Base-by-base conservation (phyloP, 441 rosid species). In the Metrosideros polymorpha region DNA sequence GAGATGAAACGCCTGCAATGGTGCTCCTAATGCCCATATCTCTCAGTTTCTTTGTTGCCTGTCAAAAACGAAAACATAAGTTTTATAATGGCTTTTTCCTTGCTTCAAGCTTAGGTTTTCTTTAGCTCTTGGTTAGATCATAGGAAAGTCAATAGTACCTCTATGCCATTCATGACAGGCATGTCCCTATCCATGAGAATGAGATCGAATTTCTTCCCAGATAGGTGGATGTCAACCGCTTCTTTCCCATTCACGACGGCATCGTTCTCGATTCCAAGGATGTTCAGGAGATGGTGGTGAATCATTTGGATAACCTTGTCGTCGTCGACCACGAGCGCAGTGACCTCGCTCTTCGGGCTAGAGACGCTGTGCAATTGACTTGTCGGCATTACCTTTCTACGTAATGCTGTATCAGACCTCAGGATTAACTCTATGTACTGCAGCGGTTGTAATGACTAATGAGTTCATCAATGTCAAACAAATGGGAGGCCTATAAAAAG, bases 101-200 rank as follows among this genome's bases (percentile, higher is more conserved):
- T 35, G 27, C 42, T 66, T 66, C 47, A 35, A 66, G n/a, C 15
- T 22, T 66, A 35, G n/a, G 8, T 66, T 66, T 71, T 71, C n/a
- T 71, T 42, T 0, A 10, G 79, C 47, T 39, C 47, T 71, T 24
- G 24, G n/a, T 24, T 71, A 71, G 27, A 35, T 1, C 79, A 71
- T 42, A 39, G 79, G 79, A 71, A 71, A 71, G 32, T 35, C 49
- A 25, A 3, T 6, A 5, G 13, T 92, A 95, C 98, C 98, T 94
- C 92, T 82, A 94, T 89, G 86, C 99, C 99, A 75, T 97, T 93
- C 98, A 96, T 93, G 87, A 96, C 30, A 18, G 99, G 99, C 99
- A 97, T 97, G 30, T 95, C 98, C 93, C 92, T 90, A 84, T 97
- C 99, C 99, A 97, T 97, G 79, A 97, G 90, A 88, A 97, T 94